Conservation (phyloP, 495 filamentous ascomycete genomes). For the Hypoxylon trugodes region DNA sequence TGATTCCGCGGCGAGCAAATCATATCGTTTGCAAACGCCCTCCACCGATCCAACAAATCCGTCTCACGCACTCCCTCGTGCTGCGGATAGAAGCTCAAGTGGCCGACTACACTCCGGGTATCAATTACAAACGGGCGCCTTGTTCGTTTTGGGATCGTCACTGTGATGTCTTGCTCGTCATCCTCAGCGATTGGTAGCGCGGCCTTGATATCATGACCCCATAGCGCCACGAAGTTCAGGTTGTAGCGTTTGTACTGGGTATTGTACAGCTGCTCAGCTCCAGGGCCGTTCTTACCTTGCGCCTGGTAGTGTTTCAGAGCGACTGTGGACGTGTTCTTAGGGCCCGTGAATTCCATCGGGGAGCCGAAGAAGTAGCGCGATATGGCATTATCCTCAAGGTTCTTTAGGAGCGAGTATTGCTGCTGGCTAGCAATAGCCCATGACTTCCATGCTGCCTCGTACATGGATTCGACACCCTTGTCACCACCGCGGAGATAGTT, state of each 20-base stretch:
- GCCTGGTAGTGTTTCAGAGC: conserved; percentile 21
- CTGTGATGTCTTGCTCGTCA: conserved; percentile 46
- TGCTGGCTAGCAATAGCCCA: conserved; percentile 64
- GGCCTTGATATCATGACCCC: conserved; percentile 51
- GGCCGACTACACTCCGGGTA: conserved; percentile 60
- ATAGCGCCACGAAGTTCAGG: conserved; percentile 58
- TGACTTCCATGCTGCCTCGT: conserved; percentile 46
- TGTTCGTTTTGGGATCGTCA: conserved; percentile 34
- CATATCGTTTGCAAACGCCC: conserved; percentile 60
- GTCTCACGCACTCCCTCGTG: conserved; percentile 56
- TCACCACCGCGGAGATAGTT: conserved; percentile 26
- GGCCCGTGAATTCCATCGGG: conserved; percentile 27
- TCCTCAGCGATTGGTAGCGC: conserved; percentile 43
- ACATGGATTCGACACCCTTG: conserved; percentile 8
- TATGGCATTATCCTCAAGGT: conserved; percentile 57
- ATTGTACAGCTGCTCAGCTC: conserved; percentile 53
- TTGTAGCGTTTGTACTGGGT: conserved; percentile 55
- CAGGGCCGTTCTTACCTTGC: conserved; percentile 25
- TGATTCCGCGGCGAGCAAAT: conserved; percentile 34
- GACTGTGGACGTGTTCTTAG: conserved; percentile 19
- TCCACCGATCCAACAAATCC: conserved; percentile 62
- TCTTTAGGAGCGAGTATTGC: conserved; percentile 63
- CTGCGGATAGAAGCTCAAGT: conserved; percentile 56
- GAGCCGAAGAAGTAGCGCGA: conserved; percentile 59
- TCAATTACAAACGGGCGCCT: conserved; percentile 57